Base-by-base conservation (phyloP, 1,284 basidiomycete species). In the Malassezia arunalokei region DNA sequence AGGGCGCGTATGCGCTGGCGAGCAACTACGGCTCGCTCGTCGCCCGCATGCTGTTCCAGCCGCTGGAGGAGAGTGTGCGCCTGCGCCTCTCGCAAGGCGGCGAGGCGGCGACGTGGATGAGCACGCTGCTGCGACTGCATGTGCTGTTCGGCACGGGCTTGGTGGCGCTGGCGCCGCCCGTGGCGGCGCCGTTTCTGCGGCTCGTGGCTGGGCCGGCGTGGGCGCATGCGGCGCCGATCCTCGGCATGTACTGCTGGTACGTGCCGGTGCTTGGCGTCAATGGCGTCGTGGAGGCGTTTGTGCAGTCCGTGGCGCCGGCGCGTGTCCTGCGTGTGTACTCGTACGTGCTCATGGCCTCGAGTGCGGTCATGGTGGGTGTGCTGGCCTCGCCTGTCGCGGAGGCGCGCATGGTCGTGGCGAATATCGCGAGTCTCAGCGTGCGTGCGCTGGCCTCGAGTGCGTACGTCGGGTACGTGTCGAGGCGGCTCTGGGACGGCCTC, bases 1-100 rank as follows among this genome's bases (percentile, higher is more conserved):
- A 73, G 39, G 70, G 70, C 31, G 70, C 66, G 7, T 73, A 73
- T 46, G 70, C 70, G 3, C 58, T 73, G 9, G 66, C 69, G 3
- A 62, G 58, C 33, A 71, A 71, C 56, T 73, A 71, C 43, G 70
- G 65, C 43, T 68, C 66, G 6, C 51, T 73, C 5, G 50, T 70
- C 3, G 65, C 65, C 9, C 54, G 70, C 6, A 64, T 69, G 12
- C 45, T 71, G n/a, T 71, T 70, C 43, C 66, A 70, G 51, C 70
- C 70, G 6, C 31, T 73, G 8, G 70, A 73, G 39, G 70, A 73
- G 40, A 65, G 64, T 3, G 40, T 56, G 8, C 58, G 70, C 0
- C 47, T 73, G 38, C 55, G 62, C 9, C 64, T 73, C 14, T 31
- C 53, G 31, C 39, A 9, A 3, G 6, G 11, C 5, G 43, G 8